phyloP scores from a whole-genome alignment of 176 grass and related monocot genomes.

The Hordeum marinum region DNA sequence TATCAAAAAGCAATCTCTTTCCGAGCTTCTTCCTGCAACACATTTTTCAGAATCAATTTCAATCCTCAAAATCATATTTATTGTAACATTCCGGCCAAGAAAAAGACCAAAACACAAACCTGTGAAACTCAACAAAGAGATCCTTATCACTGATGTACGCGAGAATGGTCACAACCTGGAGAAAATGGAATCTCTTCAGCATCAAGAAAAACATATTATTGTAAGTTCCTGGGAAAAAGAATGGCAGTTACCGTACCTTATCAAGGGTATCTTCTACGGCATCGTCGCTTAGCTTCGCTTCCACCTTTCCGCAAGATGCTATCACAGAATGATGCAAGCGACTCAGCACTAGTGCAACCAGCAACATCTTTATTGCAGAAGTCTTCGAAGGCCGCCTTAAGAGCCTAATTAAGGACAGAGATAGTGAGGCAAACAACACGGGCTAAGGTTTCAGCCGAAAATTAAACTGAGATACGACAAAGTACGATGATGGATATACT shows the following conservation, averaged over 20 bases:
- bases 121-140: conserved; percentile 49
- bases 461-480: background rate
- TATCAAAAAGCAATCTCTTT: conserved; percentile 46
- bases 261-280: conserved; percentile 62
- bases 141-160: conserved; percentile 40
- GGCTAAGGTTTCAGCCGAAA: background rate
- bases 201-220: background rate
- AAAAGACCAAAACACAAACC: conserved; percentile 12
- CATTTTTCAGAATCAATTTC: background rate
- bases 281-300: conserved; percentile 70
- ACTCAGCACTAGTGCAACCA: conserved; percentile 55
- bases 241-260: conserved; percentile 30
- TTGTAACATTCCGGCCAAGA: background rate
- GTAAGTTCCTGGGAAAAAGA: background rate
- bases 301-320: conserved; percentile 62
- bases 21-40: conserved; percentile 20
- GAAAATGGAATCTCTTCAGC: background rate
- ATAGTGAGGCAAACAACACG: background rate
- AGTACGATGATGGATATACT: background rate
- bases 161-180: conserved; percentile 43
- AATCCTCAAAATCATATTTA: background rate
- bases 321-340: conserved; percentile 62
- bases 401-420: conserved; percentile 31
- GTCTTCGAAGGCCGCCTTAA: conserved; percentile 62
- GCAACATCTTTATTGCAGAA: conserved; percentile 71